These are phyloP conservation scores for Ploettnerulaceae sp. DNA, from an alignment of 2,329 filamentous ascomycete species.

Conservation along the genomic window DNA sequence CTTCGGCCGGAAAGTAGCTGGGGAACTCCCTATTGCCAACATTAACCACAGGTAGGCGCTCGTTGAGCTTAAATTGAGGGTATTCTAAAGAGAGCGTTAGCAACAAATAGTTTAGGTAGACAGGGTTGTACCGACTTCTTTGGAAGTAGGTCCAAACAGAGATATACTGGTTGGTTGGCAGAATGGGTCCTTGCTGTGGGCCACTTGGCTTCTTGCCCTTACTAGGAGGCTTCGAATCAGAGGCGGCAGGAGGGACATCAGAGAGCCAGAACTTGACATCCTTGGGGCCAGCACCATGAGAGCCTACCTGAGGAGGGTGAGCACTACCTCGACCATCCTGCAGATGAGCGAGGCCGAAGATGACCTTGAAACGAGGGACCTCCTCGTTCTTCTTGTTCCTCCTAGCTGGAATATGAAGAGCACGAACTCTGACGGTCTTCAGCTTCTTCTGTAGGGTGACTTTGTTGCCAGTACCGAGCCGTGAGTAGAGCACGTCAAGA, in stretches of 20 bases:
- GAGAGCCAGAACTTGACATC: constrained; percentile 52
- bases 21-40: constrained; percentile 54
- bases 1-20: constrained; percentile 61
- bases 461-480: constrained; percentile 29
- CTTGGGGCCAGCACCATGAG: constrained; percentile 43
- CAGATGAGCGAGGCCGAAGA: constrained; percentile 41
- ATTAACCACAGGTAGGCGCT: constrained; percentile 56
- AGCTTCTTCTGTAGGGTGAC: constrained; percentile 29
- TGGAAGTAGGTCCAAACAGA: constrained; percentile 54
- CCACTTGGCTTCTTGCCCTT: constrained; percentile 33
- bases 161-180: constrained; percentile 39
- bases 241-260: constrained; percentile 24
- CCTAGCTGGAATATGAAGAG: constrained; percentile 36
- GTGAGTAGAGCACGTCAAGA: constrained; percentile 37
- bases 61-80: constrained; percentile 44
- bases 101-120: background rate
- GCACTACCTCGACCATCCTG: constrained; percentile 34
- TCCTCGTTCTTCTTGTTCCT: constrained; percentile 33
- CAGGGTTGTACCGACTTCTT: constrained; percentile 32
- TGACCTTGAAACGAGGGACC: constrained; percentile 40
- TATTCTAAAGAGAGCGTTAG: constrained; percentile 43
- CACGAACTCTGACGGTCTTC: constrained; percentile 38
- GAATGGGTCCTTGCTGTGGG: constrained; percentile 30
- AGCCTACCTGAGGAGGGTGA: constrained; percentile 35
- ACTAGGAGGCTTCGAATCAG: constrained; percentile 29